Evolutionary conservation across 768 basidiomycete species (phyloP).

Genomic region (Galerina marginata): DNA sequence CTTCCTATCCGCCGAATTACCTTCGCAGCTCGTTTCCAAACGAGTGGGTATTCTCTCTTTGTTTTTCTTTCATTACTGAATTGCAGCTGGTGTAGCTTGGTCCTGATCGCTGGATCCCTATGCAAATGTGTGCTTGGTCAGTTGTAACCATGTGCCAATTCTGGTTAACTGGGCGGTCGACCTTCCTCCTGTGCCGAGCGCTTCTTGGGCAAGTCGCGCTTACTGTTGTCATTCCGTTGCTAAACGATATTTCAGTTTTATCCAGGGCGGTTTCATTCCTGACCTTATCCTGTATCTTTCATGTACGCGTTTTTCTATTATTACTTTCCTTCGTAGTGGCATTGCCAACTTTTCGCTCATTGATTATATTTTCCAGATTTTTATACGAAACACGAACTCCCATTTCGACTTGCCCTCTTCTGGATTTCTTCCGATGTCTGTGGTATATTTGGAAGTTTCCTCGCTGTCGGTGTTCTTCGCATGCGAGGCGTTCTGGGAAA

Average conservation of each 20-base stretch:
- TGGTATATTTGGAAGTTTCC: conserved; percentile 54
- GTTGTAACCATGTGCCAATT: conserved; percentile 58
- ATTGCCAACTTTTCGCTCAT: neutral
- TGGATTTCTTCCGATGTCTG: conserved; percentile 56
- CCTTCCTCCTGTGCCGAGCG: conserved; percentile 54
- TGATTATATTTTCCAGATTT: conserved; percentile 42
- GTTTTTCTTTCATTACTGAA: neutral
- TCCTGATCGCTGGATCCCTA: conserved; percentile 69
- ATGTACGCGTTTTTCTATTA: conserved; percentile 38
- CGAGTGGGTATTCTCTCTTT: conserved; percentile 38
- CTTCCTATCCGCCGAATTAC: conserved; percentile 62
- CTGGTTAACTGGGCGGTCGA: conserved; percentile 56
- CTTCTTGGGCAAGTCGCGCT: conserved; percentile 42
- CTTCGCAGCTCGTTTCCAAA: conserved; percentile 68
- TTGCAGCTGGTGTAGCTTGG: conserved; percentile 44
- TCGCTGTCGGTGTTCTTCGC: conserved; percentile 65
- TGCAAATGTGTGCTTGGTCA: conserved; percentile 61
- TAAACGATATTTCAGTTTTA: conserved; percentile 17
- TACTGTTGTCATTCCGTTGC: neutral
- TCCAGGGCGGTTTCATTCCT: conserved; percentile 54
- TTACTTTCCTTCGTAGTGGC: neutral
- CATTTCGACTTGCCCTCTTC: conserved; percentile 59
- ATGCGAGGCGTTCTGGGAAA: conserved; percentile 59
- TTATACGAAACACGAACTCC: conserved; percentile 64
- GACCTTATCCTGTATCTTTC: conserved; percentile 67